phyloP scores from a whole-genome alignment of 2,329 filamentous ascomycete genomes.

The Neodidymelliopsis sp. region DNA sequence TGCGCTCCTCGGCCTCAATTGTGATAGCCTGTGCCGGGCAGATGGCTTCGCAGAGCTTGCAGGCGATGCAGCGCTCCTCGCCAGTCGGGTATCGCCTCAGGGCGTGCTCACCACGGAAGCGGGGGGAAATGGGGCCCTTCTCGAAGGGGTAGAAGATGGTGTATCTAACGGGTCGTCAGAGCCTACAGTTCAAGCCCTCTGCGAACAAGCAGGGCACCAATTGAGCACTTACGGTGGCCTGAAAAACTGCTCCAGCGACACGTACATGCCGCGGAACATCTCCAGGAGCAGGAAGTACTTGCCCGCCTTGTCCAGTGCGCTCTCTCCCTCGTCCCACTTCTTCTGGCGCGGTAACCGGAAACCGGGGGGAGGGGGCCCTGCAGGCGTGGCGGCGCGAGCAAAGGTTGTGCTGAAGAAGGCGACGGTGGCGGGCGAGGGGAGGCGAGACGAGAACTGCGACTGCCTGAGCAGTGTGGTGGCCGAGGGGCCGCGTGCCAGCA shows the following conservation, averaged over 20 bases:
- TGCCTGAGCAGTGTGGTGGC: constrained; percentile 49
- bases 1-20: constrained; percentile 97
- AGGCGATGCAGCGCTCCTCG: constrained; percentile 98
- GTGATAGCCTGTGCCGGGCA: constrained; percentile 99
- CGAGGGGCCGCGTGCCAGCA: constrained; percentile 56
- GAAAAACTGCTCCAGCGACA: constrained; percentile 97
- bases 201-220: constrained; percentile 18
- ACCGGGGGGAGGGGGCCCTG: constrained; percentile 77
- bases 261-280: constrained; percentile 97
- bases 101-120: constrained; percentile 98
- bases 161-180: constrained; percentile 68
- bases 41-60: constrained; percentile 98
- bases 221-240: constrained; percentile 82
- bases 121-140: constrained; percentile 96
- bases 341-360: constrained; percentile 79
- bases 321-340: constrained; percentile 83
- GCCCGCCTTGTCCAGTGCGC: constrained; percentile 80
- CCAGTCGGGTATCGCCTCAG: constrained; percentile 95
- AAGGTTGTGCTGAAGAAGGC: constrained; percentile 71
- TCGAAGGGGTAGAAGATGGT: constrained; percentile 99
- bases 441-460: constrained; percentile 43
- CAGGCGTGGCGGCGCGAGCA: constrained; percentile 68
- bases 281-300: constrained; percentile 96
- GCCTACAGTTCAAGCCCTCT: constrained; percentile 2
- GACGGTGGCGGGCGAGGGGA: constrained; percentile 56